phyloP scores from a whole-genome alignment of 768 basidiomycete species.

The Amanita exitialis region DNA sequence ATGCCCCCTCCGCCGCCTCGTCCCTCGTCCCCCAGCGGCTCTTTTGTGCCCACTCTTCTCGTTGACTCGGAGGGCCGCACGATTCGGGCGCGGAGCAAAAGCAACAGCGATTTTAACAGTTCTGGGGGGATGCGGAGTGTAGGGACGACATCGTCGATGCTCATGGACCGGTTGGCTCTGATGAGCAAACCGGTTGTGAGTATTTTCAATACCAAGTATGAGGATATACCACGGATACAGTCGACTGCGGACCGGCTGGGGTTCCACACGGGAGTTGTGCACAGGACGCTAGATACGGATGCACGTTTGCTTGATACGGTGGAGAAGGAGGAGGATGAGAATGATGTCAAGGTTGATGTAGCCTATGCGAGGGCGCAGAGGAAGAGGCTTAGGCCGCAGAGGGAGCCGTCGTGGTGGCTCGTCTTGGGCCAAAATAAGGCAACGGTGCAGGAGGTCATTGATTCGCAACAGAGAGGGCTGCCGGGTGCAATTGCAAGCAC shows the following conservation, averaged over 20 bases:
- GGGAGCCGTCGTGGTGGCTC: slow-evolving; percentile 21
- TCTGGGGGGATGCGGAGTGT: not conserved
- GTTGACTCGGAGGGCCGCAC: slow-evolving; percentile 16
- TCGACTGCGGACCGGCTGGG: slow-evolving; percentile 17
- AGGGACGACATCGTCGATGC: slow-evolving; percentile 10
- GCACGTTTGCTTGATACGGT: not conserved
- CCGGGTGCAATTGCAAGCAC: slow-evolving; percentile 12
- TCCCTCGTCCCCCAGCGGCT: slow-evolving; percentile 8
- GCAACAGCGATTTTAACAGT: slow-evolving; percentile 4
- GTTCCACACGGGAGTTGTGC: slow-evolving; percentile 18
- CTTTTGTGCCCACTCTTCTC: slow-evolving; percentile 16
- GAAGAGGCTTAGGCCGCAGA: slow-evolving; percentile 3
- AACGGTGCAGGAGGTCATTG: slow-evolving; percentile 18
- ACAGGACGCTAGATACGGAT: slow-evolving; percentile 1
- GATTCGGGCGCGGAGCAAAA: slow-evolving; percentile 8
- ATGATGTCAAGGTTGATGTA: not conserved
- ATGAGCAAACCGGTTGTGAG: slow-evolving; percentile 16
- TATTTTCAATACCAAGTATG: slow-evolving; percentile 17
- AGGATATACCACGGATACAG: slow-evolving; percentile 16
- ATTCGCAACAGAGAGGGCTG: slow-evolving; percentile 14
- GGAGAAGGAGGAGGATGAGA: slow-evolving; percentile 7
- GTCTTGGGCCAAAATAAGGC: slow-evolving; percentile 19
- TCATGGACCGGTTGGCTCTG: slow-evolving; percentile 11
- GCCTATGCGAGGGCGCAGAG: slow-evolving; percentile 6
- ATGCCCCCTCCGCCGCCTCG: slow-evolving; percentile 2